Base-by-base conservation (phyloP, 2,329 filamentous ascomycete species). In the Colletotrichum sp. region DNA sequence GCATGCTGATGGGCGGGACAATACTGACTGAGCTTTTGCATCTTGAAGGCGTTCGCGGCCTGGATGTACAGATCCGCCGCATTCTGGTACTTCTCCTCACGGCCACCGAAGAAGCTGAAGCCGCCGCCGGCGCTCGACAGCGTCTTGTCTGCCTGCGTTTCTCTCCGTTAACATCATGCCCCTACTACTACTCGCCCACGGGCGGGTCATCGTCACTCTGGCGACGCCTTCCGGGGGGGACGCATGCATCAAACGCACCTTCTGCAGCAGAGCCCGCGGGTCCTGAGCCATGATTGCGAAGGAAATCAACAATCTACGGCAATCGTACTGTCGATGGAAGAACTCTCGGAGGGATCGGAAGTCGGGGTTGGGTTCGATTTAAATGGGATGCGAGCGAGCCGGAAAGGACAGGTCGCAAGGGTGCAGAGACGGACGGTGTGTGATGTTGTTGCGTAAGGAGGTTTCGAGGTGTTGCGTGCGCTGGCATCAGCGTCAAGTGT, bases 1-100 rank as follows among this genome's bases (percentile, higher is more conserved):
- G 4, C 16, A 24, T n/a, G 26, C 7, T 6, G 28, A 32, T 6
- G 10, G 12, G 24, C n/a, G 7, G 28, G 21, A 26, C 26, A 21
- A 48, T 26, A 82, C 88, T 79, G 87, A 96, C 95, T 94, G 87
- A 94, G 91, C 84, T 95, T 95, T 86, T 97, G 93, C 88, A 97
- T 92, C 82, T 95, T 92, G 85, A 98, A 98, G 74, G 95, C 95
- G 87, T 98, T 98, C 77, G 93, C 97, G 55, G 96, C 96, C 84
- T 98, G 93, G 76, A 91, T 92, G 83, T 96, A 98, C 78, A 97
- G 88, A 79, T 98, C 96, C 77, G 94, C 95, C 16, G 96, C 96
- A 86, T 93, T 92, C 86, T 97, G 94, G 82, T 95, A 96, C 85
- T 98, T 98, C 78, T 98, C 96, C 81, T 94, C 91, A 74, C 93